Conservation (phyloP, 2,329 filamentous ascomycete species). For the Trichoderma sp. region DNA sequence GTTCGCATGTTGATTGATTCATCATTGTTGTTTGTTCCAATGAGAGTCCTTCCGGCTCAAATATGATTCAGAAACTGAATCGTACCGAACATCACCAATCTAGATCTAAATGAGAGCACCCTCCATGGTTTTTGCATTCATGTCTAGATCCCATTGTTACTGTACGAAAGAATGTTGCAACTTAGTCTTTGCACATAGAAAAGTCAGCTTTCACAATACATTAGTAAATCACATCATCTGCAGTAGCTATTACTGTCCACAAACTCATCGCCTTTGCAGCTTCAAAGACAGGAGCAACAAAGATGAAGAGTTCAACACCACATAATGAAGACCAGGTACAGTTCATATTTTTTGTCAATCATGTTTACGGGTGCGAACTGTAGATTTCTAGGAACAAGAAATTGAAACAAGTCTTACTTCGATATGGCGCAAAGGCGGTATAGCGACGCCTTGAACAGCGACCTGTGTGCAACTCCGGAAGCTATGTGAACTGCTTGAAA, state of each 20-base stretch:
- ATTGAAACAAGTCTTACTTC: too few species aligned
- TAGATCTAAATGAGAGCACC: not conserved
- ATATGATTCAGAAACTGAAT: too few species aligned
- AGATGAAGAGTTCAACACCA: not conserved
- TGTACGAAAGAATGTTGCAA: too few species aligned
- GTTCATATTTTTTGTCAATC: not conserved
- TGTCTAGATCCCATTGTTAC: too few species aligned
- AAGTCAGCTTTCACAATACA: not conserved
- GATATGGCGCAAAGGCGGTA: too few species aligned
- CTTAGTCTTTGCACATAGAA: too few species aligned
- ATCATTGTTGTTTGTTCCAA: not conserved
- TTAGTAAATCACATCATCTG: not conserved
- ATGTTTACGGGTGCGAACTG: too few species aligned
- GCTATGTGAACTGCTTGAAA: not conserved
- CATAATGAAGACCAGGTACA: not conserved
- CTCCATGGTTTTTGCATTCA: not conserved
- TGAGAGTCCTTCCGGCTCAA: too few species aligned
- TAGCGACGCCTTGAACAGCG: too few species aligned
- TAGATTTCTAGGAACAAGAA: too few species aligned
- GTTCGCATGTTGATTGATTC: not conserved
- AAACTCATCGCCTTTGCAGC: not conserved
- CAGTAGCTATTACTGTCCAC: not conserved
- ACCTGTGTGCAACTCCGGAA: too few species aligned
- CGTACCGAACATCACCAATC: not conserved
- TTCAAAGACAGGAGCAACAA: not conserved